phyloP scores from a whole-genome alignment of 345 rosid species.

The Geranium brycei region DNA sequence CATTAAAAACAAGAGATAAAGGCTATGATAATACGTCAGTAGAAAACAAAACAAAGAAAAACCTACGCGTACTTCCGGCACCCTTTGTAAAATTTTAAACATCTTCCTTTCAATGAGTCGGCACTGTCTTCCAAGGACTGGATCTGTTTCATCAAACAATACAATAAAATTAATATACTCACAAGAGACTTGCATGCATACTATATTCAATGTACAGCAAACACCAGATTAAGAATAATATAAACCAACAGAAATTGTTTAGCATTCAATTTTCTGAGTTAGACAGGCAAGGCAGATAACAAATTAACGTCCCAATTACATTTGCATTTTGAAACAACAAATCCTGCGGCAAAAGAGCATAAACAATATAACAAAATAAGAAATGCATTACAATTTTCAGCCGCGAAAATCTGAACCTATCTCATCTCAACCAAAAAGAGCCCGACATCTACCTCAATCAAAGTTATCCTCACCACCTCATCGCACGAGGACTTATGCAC shows the following conservation, averaged over 20 bases:
- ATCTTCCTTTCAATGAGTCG: conserved; percentile 69
- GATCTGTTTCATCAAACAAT: conserved; percentile 45
- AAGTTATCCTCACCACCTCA: neutral
- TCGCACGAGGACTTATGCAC: too few species aligned
- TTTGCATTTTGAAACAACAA: too few species aligned
- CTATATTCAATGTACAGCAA: neutral
- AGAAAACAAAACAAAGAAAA: neutral
- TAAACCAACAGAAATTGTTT: neutral
- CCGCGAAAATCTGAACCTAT: too few species aligned
- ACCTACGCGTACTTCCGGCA: conserved; percentile 94
- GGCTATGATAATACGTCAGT: neutral
- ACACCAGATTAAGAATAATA: too few species aligned
- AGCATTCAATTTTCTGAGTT: neutral
- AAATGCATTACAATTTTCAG: neutral
- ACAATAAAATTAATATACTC: neutral
- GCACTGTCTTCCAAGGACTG: conserved; percentile 87
- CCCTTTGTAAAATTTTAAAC: conserved; percentile 92
- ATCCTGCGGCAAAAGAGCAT: neutral
- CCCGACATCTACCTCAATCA: neutral
- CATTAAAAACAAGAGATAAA: neutral
- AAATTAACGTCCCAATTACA: too few species aligned
- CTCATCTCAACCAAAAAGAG: neutral
- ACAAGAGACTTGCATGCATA: neutral
- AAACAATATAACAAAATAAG: too few species aligned
- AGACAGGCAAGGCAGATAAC: too few species aligned